phyloP scores from a whole-genome alignment of 2,329 filamentous ascomycete species.

The Microdochium paspali region DNA sequence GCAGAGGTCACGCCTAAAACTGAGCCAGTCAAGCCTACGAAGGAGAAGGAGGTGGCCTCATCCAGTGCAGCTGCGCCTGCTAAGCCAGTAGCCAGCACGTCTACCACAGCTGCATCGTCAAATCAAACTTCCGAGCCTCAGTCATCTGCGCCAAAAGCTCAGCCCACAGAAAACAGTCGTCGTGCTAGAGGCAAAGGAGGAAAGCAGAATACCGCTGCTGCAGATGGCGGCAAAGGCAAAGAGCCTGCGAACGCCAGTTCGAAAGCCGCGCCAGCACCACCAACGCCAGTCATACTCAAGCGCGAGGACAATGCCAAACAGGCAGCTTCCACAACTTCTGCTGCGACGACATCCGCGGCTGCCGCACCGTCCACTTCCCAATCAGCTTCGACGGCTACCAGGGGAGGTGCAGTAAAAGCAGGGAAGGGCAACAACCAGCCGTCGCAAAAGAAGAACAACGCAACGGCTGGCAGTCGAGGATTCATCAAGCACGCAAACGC shows the following conservation, averaged over 20 bases:
- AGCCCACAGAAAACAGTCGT: slow-evolving; percentile 15
- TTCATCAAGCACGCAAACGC: slow-evolving; percentile 80
- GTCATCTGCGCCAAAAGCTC: slow-evolving; percentile 18
- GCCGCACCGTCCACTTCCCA: slow-evolving; percentile 20
- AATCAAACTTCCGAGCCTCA: background rate
- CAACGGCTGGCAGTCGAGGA: slow-evolving; percentile 49
- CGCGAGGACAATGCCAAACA: slow-evolving; percentile 22
- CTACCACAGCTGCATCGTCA: slow-evolving; percentile 1
- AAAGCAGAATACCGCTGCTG: slow-evolving; percentile 3
- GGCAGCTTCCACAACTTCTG: slow-evolving; percentile 11
- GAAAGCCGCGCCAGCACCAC: slow-evolving; percentile 13
- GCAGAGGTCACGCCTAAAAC: slow-evolving; percentile 37
- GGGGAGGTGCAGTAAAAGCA: slow-evolving; percentile 10
- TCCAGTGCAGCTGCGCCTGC: slow-evolving; percentile 7
- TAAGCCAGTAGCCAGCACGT: slow-evolving; percentile 2
- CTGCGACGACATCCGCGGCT: slow-evolving; percentile 14
- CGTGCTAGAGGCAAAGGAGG: slow-evolving; percentile 13
- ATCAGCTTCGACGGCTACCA: slow-evolving; percentile 12
- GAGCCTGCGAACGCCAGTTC: slow-evolving; percentile 12
- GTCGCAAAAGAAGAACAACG: slow-evolving; percentile 21
- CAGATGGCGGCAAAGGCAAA: slow-evolving; percentile 14
- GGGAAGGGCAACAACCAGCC: slow-evolving; percentile 10
- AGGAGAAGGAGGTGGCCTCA: slow-evolving; percentile 14
- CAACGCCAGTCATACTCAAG: slow-evolving; percentile 25
- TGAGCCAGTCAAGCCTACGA: slow-evolving; percentile 19